Evolutionary conservation across 73 alveolate species (phyloP), one percentile per base, ranked within the genome.

Genomic region (Loxodes magnus): DNA sequence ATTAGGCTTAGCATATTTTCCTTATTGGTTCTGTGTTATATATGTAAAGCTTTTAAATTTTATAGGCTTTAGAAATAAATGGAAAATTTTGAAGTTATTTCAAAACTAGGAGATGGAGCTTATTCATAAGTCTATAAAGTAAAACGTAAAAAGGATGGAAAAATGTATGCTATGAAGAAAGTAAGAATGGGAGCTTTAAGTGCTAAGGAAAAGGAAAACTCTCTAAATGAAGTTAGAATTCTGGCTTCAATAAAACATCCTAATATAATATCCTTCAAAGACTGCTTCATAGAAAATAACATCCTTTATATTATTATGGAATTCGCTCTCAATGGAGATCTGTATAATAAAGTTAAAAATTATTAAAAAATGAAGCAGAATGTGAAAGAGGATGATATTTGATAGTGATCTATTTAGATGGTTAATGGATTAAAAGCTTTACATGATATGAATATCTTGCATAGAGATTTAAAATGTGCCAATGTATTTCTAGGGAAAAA

Each of bases 171-270:
- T n/a, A n/a, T n/a, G n/a, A n/a, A n/a, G n/a, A n/a, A n/a, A n/a
- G n/a, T n/a, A 15, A 23, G 43, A 19, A 43, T 71, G 46, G 49
- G 34, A 4, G 43, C 51, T 35, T 54, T 71, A 15, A 23, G 55
- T 20, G 77, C 50, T 4, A 60, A 48, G 19, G 84, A 71, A 27
- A 60, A 55, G 17, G 71, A 71, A 35, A 71, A 71, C 63, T 70
- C 84, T 3, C 71, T 71, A 4, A 71, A 71, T 52, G 84, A 71
- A 42, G 77, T 71, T 26, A 7, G 84, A 14, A 38, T 71, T 23
- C 61, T 71, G 25, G 70, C 84, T 7, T n/a, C n/a, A n/a, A n/a
- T n/a, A n/a, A n/a, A n/a, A n/a, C n/a, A n/a, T n/a, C n/a, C n/a
- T n/a, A n/a, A 71, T 34, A 54, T 71, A 12, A 56, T 62, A 7